A percentile compares a stretch with the other conserved stretches of the same genome.
Evolutionary conservation across 2,329 filamentous ascomycete species (phyloP).

Genomic region (Trichoderma sp.): DNA sequence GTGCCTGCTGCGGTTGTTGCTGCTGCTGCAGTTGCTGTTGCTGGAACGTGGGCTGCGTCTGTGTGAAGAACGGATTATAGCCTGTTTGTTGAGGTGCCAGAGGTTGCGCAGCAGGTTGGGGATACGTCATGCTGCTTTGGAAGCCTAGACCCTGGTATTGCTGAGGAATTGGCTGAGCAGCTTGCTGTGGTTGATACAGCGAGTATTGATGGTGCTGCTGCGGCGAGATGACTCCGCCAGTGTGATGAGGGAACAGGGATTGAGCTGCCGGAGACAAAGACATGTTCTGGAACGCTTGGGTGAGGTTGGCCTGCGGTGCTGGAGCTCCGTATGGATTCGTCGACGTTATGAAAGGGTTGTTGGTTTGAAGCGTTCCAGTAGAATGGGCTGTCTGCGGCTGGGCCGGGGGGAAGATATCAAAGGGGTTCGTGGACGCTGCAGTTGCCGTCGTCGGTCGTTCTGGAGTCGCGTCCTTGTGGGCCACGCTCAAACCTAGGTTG

Average conservation of each 20-base stretch:
- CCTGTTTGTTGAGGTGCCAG: conserved; percentile 47
- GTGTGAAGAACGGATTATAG: conserved; percentile 59
- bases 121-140: conserved; percentile 50
- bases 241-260: conserved; percentile 75
- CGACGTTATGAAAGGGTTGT: conserved; percentile 58
- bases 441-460: conserved; percentile 47
- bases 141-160: conserved; percentile 47
- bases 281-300: conserved; percentile 75
- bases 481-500: conserved; percentile 42
- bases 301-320: conserved; percentile 46
- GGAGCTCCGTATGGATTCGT: conserved; percentile 73
- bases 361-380: conserved; percentile 63
- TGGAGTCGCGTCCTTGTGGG: conserved; percentile 36
- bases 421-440: conserved; percentile 66
- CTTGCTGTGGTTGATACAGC: conserved; percentile 49
- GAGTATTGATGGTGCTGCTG: conserved; percentile 46
- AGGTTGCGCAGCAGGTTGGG: conserved; percentile 41
- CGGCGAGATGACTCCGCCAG: conserved; percentile 61
- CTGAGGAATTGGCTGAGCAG: conserved; percentile 47
- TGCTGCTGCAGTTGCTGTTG: conserved; percentile 30
- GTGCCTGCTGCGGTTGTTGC: conserved; percentile 37
- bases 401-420: conserved; percentile 61
- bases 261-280: conserved; percentile 62
- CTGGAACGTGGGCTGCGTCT: conserved; percentile 41
- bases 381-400: conserved; percentile 67